A percentile compares a stretch with the other conserved stretches of the same genome.
phyloP scores from a whole-genome alignment of 83 land plant species.

The Picea mariana region DNA sequence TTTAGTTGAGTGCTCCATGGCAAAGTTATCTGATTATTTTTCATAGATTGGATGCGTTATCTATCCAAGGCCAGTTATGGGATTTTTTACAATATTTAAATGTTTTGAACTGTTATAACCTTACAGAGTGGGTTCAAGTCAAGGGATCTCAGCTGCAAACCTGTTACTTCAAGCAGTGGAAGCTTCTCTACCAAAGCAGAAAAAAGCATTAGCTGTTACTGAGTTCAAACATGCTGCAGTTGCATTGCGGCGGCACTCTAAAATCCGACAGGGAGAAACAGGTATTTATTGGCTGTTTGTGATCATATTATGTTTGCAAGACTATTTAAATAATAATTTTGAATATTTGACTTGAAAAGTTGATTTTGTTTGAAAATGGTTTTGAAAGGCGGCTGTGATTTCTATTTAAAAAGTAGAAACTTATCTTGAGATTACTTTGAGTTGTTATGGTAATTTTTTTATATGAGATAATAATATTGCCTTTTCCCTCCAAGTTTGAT shows the following conservation, averaged over 20 bases:
- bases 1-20: no score
- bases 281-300: slow-evolving; percentile 17
- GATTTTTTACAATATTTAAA: no score
- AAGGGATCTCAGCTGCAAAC: slow-evolving; percentile 50
- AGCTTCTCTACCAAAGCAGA: slow-evolving; percentile 64
- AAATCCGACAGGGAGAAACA: slow-evolving; percentile 28
- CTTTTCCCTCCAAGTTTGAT: background rate
- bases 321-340: background rate
- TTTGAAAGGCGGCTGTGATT: background rate
- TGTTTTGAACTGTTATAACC: no score
- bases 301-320: background rate
- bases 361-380: slow-evolving; percentile 3
- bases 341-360: background rate
- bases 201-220: slow-evolving; percentile 33
- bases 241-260: slow-evolving; percentile 45
- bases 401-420: background rate
- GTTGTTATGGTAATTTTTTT: background rate
- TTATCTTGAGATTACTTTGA: background rate
- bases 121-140: slow-evolving; percentile 35
- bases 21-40: no score
- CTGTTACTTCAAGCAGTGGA: slow-evolving; percentile 56
- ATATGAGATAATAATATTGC: background rate
- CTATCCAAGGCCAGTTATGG: no score
- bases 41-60: no score
- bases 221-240: slow-evolving; percentile 62